Percentiles rank a stretch among this genome's conserved stretches.
These are phyloP conservation scores for Trypanosoma cruzi DNA, from an alignment of 208 protist species.

Conservation along the genomic window DNA sequence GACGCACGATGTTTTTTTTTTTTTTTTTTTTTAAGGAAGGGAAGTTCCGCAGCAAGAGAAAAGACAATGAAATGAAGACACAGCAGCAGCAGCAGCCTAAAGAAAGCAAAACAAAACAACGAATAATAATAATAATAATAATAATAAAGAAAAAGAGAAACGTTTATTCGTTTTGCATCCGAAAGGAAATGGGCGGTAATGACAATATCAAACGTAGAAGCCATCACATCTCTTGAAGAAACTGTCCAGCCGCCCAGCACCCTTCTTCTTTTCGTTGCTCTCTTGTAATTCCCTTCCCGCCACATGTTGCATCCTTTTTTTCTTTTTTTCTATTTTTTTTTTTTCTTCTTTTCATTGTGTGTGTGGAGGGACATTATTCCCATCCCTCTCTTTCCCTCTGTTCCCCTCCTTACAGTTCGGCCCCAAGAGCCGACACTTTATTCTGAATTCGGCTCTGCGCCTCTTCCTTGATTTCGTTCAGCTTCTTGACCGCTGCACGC, in stretches of 20 bases:
- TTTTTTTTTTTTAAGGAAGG: too few species aligned
- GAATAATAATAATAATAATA: not conserved
- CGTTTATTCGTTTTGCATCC: not conserved
- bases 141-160: not conserved
- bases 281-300: not conserved
- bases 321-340: not conserved
- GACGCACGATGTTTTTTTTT: too few species aligned
- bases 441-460: constrained; percentile 48
- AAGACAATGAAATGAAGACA: not conserved
- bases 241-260: not conserved
- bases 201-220: not conserved
- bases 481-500: constrained; percentile 53
- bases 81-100: not conserved
- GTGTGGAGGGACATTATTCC: not conserved
- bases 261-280: not conserved
- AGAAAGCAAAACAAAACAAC: constrained; percentile 1
- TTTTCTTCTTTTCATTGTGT: not conserved
- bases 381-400: not conserved
- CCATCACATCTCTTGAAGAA: not conserved
- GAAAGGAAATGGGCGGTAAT: too few species aligned
- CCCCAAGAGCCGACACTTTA: constrained; percentile 56
- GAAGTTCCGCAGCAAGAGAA: too few species aligned
- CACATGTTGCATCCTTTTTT: not conserved
- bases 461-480: constrained; percentile 71
- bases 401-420: constrained; percentile 28